Evolutionary conservation across 2,329 filamentous ascomycete genomes (phyloP).

Genomic region (Moelleriella libera): DNA sequence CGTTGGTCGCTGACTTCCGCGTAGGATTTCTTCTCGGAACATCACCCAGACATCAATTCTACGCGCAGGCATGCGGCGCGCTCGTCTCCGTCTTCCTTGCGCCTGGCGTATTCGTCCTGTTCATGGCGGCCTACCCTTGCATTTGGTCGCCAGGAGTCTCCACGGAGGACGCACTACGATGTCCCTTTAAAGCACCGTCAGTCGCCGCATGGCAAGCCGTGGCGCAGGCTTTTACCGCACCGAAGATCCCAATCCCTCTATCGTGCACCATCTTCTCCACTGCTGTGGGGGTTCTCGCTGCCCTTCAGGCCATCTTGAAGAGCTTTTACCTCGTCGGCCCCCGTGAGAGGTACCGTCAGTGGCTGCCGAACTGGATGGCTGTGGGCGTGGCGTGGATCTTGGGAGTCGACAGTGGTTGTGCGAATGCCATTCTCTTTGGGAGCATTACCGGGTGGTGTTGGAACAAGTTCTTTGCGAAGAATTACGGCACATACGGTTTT

Average conservation of each 20-base stretch:
- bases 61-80: conserved; percentile 48
- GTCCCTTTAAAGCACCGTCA: conserved; percentile 47
- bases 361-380: conserved; percentile 49
- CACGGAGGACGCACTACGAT: conserved; percentile 21
- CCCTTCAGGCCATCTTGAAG: conserved; percentile 35
- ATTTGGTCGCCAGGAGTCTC: conserved; percentile 35
- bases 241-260: conserved; percentile 38
- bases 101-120: conserved; percentile 53
- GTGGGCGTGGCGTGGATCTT: conserved; percentile 46
- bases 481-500: conserved; percentile 42
- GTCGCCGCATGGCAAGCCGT: conserved; percentile 54
- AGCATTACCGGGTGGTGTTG: conserved; percentile 37
- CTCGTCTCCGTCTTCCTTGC: conserved; percentile 52
- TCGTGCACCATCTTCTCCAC: conserved; percentile 43
- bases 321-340: conserved; percentile 37
- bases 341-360: conserved; percentile 39
- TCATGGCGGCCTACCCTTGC: conserved; percentile 54
- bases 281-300: conserved; percentile 34
- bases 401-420: conserved; percentile 36
- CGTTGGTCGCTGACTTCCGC: conserved; percentile 49
- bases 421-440: conserved; percentile 44
- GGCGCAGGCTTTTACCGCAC: conserved; percentile 43
- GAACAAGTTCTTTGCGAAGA: conserved; percentile 33
- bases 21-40: conserved; percentile 54
- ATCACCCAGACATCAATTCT: conserved; percentile 50